Percentiles rank a stretch among this genome's conserved stretches.
phyloP scores from a whole-genome alignment of 441 rosid genomes.

The Pelargonium citronellum region DNA sequence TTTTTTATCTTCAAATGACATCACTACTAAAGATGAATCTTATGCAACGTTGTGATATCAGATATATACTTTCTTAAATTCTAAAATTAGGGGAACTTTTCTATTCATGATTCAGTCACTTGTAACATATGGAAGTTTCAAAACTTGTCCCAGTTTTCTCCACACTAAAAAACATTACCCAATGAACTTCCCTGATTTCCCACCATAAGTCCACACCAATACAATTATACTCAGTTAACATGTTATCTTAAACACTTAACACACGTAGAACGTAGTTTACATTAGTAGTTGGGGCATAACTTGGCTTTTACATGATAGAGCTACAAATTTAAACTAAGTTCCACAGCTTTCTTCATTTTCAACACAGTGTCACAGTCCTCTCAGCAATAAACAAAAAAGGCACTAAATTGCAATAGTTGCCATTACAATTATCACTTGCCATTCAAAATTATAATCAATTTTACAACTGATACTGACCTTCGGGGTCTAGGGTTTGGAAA shows the following conservation, averaged over 20 bases:
- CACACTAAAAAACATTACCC: not conserved
- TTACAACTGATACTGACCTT: constrained; percentile 38
- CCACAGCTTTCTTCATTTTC: too few species aligned
- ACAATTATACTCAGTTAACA: not conserved
- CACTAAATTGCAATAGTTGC: too few species aligned
- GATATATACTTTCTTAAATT: not conserved
- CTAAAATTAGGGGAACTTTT: not conserved
- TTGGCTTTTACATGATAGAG: too few species aligned
- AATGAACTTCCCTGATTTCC: not conserved
- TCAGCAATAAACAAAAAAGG: too few species aligned
- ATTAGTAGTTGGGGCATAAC: too few species aligned
- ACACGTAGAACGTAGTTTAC: too few species aligned
- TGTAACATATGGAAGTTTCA: not conserved
- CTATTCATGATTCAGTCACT: not conserved
- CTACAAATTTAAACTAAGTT: too few species aligned
- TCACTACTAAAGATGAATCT: constrained; percentile 6
- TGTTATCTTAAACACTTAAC: not conserved
- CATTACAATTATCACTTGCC: not conserved
- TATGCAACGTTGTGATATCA: not conserved
- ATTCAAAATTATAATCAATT: not conserved
- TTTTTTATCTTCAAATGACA: not conserved
- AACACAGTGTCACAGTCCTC: too few species aligned
- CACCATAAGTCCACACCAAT: not conserved
- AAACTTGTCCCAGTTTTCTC: not conserved
- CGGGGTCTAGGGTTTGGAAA: constrained; percentile 67